Conservation (phyloP, 148 eudicot genomes). For the Rhododendron griersonianum region DNA sequence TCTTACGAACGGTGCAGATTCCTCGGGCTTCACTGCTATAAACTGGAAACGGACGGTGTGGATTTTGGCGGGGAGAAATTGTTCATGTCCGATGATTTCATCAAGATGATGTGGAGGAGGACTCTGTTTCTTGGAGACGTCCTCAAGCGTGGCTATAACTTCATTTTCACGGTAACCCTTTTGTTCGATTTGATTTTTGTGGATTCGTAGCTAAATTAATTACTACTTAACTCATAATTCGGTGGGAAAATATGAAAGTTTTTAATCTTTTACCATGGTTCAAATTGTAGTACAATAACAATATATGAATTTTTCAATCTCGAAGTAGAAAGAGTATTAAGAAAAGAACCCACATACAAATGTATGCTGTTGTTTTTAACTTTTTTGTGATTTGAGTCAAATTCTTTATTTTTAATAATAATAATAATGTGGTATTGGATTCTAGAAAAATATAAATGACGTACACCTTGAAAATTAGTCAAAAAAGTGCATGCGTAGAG, state of each 20-base stretch:
- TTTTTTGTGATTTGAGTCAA: too few relatives aligned
- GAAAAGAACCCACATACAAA: too few relatives aligned
- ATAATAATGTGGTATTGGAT: too few relatives aligned
- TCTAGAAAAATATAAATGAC: too few relatives aligned
- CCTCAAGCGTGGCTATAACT: conserved; percentile 50
- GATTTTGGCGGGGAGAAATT: background rate
- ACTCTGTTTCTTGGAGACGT: background rate
- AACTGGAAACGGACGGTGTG: background rate
- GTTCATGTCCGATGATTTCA: background rate
- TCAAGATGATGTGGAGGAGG: conserved; percentile 2
- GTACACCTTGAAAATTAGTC: too few relatives aligned
- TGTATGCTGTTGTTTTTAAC: too few relatives aligned
- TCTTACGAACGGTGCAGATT: conserved; percentile 5
- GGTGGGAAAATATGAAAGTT: background rate
- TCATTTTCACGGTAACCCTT: conserved; percentile 59
- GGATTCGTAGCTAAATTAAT: background rate
- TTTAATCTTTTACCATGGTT: too few relatives aligned
- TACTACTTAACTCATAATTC: background rate
- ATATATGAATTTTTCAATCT: too few relatives aligned
- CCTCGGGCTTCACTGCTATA: background rate
- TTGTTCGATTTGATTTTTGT: background rate
- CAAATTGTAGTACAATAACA: too few relatives aligned
- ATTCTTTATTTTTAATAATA: too few relatives aligned
- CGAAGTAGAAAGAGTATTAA: too few relatives aligned
- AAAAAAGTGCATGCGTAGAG: too few relatives aligned